A percentile compares a stretch with the other conserved stretches of the same genome.
These are phyloP conservation scores for Alternaria hordeiaustralica DNA, from an alignment of 2,329 filamentous ascomycete genomes.

Conservation along the genomic window DNA sequence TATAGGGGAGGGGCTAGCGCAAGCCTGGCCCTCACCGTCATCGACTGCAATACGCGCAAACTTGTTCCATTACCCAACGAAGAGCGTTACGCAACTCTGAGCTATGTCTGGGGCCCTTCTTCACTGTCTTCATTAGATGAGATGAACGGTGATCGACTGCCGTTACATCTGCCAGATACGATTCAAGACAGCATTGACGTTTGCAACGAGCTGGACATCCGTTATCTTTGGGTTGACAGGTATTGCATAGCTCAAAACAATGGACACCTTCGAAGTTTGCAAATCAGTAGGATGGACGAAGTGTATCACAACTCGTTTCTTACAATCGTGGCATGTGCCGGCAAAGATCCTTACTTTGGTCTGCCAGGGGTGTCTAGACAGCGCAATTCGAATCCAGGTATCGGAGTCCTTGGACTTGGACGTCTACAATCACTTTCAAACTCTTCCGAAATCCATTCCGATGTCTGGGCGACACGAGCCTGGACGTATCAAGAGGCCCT, in stretches of 20 bases:
- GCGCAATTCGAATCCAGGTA: background rate
- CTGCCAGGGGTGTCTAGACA: background rate
- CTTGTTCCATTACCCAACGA: background rate
- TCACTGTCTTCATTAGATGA: no score
- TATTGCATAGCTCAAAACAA: background rate
- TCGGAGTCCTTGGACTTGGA: background rate
- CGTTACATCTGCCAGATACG: background rate
- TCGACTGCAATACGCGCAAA: background rate
- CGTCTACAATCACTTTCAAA: background rate
- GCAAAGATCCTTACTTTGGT: background rate
- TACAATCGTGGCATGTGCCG: background rate
- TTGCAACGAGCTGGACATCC: background rate
- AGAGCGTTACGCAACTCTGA: constrained; percentile 10
- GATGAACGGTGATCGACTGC: background rate
- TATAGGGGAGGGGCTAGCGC: accelerated
- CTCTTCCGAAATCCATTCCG: background rate
- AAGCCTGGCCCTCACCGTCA: background rate
- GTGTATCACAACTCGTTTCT: background rate
- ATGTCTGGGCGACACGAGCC: background rate
- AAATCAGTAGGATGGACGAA: background rate
- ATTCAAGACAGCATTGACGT: background rate
- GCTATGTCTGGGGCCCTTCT: no score
- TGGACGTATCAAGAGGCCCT: constrained; percentile 2
- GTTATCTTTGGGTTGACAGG: constrained; percentile 1
- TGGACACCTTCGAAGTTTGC: background rate